Evolutionary conservation across 768 basidiomycete genomes (phyloP), one percentile per base, ranked within the genome.

Genomic region (Boletus bicolor): DNA sequence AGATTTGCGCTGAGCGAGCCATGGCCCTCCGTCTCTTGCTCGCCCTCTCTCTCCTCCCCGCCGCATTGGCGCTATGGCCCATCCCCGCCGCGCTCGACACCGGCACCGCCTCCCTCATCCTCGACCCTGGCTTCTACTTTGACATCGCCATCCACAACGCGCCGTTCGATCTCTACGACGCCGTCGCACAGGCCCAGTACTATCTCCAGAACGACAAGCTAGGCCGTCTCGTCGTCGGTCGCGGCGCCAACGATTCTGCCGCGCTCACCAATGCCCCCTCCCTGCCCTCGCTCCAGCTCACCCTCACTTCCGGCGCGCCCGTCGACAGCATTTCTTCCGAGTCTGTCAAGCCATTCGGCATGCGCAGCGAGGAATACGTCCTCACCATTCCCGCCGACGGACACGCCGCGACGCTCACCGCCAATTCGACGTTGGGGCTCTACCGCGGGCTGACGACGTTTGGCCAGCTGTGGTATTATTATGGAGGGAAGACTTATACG

Each of bases 371-470:
- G 61, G 66, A 64, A 10, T 85, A 84, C 55, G 49, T 56, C 1
- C 66, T 84, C 7, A 53, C 44, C 0, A 61, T 84, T 2, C 77
- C 79, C 0, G 55, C 59, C 0, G 64, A 77, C 30, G 77, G 75
- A 5, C 49, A 63, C 0, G 38, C 51, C 0, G 82, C 77, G 2
- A 69, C 58, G 0, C 60, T 85, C 12, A 62, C 53, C 0, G 80
- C 83, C 10, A 76, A 75, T 45, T 76, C 77, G 26, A 75, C 79
- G 0, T 61, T 84, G 15, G 83, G 84, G 0, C 63, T 84, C 6
- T 73, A 77, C 11, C 70, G 83, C 26, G 84, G 84, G 0, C 58
- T 85, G 48, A 77, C 80, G 4, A 84, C 83, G 2, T 85, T 85
- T 61, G 66, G 71, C 19, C 81, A 82, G 63, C 59, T 85, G 15